A percentile compares a stretch with the other conserved stretches of the same genome.
phyloP scores from a whole-genome alignment of 768 basidiomycete species.

The Kwoniella sp. region DNA sequence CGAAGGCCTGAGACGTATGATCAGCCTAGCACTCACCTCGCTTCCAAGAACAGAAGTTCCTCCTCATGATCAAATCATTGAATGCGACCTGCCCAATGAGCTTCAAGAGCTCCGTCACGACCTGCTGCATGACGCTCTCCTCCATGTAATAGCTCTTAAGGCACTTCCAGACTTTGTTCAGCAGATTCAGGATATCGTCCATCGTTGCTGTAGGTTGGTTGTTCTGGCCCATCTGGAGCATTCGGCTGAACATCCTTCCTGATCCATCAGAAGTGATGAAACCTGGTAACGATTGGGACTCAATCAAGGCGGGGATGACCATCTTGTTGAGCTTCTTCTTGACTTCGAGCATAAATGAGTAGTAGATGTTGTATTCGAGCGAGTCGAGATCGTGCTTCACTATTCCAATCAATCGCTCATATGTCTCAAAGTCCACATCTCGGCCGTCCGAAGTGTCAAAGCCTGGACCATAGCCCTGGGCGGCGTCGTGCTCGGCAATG shows the following conservation, averaged over 20 bases:
- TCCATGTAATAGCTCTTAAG: conserved; percentile 99
- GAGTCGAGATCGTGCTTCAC: conserved; percentile 99
- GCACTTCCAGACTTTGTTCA: conserved; percentile 98
- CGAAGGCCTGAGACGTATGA: background rate
- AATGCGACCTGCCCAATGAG: conserved; percentile 95
- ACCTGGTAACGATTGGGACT: conserved; percentile 94
- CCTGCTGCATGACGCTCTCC: conserved; percentile 90
- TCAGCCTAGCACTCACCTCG: conserved; percentile 66
- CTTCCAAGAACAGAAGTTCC: conserved; percentile 99
- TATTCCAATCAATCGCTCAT: conserved; percentile 93
- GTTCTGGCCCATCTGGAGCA: conserved; percentile 73
- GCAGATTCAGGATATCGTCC: conserved; percentile 94
- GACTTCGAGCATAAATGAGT: conserved; percentile 98
- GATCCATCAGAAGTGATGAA: conserved; percentile 95
- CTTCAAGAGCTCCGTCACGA: conserved; percentile 86
- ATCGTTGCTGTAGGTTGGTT: conserved; percentile 80
- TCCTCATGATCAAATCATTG: conserved; percentile 95
- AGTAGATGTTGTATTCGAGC: conserved; percentile 99
- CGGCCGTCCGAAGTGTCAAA: conserved; percentile 70
- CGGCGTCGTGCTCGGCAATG: conserved; percentile 97
- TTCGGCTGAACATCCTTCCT: conserved; percentile 88
- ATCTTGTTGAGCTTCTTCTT: conserved; percentile 96
- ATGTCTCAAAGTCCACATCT: conserved; percentile 67
- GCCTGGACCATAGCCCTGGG: conserved; percentile 95
- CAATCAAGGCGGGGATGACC: conserved; percentile 98